Conservation (phyloP, 2,329 filamentous ascomycete species). For the Coleophoma cylindrospora region DNA sequence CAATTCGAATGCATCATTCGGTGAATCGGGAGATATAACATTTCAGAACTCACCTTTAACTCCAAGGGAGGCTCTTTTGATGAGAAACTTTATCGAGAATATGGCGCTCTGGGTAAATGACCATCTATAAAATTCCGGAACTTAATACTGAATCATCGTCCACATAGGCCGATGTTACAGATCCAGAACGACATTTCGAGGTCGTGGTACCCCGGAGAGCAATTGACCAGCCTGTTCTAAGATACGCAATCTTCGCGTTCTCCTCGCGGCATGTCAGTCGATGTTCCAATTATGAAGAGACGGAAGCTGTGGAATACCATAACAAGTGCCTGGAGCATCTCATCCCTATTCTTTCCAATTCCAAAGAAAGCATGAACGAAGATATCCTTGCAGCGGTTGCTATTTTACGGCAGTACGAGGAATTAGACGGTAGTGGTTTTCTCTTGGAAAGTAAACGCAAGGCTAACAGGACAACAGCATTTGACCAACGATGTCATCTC, state of each 20-base stretch:
- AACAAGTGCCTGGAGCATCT: not conserved
- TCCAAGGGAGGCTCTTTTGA: not conserved
- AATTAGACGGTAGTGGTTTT: not conserved
- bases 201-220: not conserved
- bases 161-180: not conserved
- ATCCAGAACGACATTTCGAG: not conserved
- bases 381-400: not conserved
- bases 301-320: not conserved
- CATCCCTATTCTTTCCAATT: not conserved
- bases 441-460: not conserved
- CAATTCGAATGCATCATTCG: not conserved
- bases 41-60: not conserved
- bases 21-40: not conserved
- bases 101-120: not conserved
- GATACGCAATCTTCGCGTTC: not conserved
- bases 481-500: not conserved
- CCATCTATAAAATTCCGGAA: not conserved
- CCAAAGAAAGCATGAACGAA: not conserved
- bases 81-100: not conserved
- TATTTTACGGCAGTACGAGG: not conserved
- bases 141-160: not conserved
- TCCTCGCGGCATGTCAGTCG: not conserved
- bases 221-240: not conserved
- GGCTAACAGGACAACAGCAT: not conserved
- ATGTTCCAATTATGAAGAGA: not conserved